phyloP scores from a whole-genome alignment of 176 grass and related monocot species.

The Melocanna baccifera region DNA sequence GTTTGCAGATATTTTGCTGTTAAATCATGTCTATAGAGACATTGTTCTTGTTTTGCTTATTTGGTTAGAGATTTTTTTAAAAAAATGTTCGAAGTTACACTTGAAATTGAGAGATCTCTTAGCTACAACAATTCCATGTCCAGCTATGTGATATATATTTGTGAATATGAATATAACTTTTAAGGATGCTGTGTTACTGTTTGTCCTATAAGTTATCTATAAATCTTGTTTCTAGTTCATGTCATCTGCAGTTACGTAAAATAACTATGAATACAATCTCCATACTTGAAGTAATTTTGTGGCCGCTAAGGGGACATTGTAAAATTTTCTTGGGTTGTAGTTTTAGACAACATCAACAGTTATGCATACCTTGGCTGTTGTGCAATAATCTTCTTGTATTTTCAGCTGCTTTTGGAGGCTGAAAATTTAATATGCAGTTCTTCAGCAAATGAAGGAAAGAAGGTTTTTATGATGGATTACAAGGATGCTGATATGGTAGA shows the following conservation, averaged over 20 bases:
- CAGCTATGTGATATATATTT: conserved; percentile 24
- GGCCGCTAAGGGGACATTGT: not conserved
- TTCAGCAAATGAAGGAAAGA: conserved; percentile 50
- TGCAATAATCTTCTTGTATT: conserved; percentile 53
- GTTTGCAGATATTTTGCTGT: not conserved
- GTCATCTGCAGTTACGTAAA: not conserved
- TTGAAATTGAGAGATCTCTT: not conserved
- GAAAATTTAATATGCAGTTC: conserved; percentile 66
- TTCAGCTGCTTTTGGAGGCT: conserved; percentile 87
- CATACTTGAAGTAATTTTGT: not conserved
- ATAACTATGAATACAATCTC: conserved; percentile 3
- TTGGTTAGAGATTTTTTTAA: not conserved
- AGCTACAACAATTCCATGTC: not conserved
- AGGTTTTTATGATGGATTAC: conserved; percentile 66
- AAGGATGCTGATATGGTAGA: conserved; percentile 57
- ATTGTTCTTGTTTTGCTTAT: conserved; percentile 2
- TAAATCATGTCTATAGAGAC: not conserved
- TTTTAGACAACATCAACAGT: conserved; percentile 7
- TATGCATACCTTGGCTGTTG: conserved; percentile 18
- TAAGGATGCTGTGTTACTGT: conserved; percentile 2
- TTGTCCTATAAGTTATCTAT: conserved; percentile 1
- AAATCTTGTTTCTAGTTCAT: not conserved
- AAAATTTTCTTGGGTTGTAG: conserved; percentile 12
- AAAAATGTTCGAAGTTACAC: not conserved
- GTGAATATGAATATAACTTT: not conserved